Evolutionary conservation across 1,139 yeast genomes (phyloP).

Genomic region (Yamadazyma triangularis): DNA sequence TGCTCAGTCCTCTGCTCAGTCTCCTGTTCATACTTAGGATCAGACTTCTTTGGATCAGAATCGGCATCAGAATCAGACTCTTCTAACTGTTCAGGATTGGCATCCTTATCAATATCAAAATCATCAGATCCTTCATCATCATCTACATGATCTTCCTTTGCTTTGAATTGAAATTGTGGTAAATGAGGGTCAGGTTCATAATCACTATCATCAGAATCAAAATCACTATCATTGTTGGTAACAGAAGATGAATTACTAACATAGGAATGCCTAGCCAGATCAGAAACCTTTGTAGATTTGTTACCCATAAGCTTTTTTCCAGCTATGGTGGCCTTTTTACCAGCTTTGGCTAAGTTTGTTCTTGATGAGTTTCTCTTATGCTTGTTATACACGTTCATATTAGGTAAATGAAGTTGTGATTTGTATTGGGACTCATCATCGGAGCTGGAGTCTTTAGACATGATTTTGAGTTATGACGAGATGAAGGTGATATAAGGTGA

Average conservation of each 20-base stretch:
- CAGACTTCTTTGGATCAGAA: conserved; percentile 3
- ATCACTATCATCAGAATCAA: conserved; percentile 10
- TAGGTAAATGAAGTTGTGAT: conserved; percentile 13
- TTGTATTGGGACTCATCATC: conserved; percentile 11
- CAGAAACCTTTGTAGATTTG: conserved; percentile 29
- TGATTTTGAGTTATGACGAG: too few species aligned
- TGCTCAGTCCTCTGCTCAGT: conserved; percentile 3
- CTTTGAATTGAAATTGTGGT: conserved; percentile 7
- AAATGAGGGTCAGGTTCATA: conserved; percentile 2
- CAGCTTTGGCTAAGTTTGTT: conserved; percentile 24
- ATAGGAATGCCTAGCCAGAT: conserved; percentile 21
- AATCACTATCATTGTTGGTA: conserved; percentile 11
- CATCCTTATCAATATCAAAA: conserved; percentile 6
- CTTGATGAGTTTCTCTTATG: conserved; percentile 5
- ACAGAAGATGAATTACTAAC: conserved; percentile 23
- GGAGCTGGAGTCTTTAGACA: conserved; percentile 8
- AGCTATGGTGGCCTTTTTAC: conserved; percentile 18
- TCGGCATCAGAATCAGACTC: not conserved
- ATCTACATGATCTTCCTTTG: conserved; percentile 6
- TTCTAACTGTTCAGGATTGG: conserved; percentile 6
- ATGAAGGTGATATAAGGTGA: too few species aligned
- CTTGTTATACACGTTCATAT: conserved; percentile 8
- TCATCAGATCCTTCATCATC: conserved; percentile 6
- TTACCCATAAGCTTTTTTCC: conserved; percentile 12
- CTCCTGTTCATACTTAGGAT: conserved; percentile 4